Evolutionary conservation across 2,329 filamentous ascomycete genomes (phyloP), one percentile per base, ranked within the genome.

Genomic region (Cordyceps javanica): DNA sequence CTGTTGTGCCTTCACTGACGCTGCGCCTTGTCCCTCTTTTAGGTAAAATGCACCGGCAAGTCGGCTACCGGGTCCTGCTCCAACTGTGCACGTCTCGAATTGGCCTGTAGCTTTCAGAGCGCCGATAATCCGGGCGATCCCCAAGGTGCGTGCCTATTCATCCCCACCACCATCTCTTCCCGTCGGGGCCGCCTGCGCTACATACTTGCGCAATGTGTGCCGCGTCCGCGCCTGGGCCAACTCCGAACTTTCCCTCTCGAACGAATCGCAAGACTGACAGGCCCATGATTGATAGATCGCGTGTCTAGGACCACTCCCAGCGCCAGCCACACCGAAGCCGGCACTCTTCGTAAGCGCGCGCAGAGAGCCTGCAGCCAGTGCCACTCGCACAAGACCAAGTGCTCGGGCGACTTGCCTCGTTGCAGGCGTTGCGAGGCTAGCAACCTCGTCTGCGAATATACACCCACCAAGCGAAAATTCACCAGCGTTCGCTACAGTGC

Each of bases 1-100:
- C 10, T 42, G 13, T 38, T 19, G 13, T 26, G 26, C 30, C 19
- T 36, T 39, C 38, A 23, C 57, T 55, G n/a, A 49, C n/a, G 28
- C n/a, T 30, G 25, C 19, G 21, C 46, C 7, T 36, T 54, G 28
- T 55, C 26, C n/a, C 10, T 3, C 16, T 26, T 45, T 13, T 62
- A 76, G 73, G 73, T 76, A n/a, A 75, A 74, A 68, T 76, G 73
- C 57, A 67, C 69, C 6, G 74, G 73, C 7, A 72, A 71, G 50
- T 68, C 69, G 16, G 66, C 65, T 21, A 65, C 67, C 42, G 70
- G 69, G 9, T 62, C 72, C 13, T 76, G 74, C 59, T 64, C 65
- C 50, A 74, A 72, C 58, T 76, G 74, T 57, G 62, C 65, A 21
- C 65, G 72, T 44, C 66, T 75, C 14, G 69, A 73, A 23, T 62